Conservation (phyloP, 108 stramenopile species). For the Skeletonema tropicum region DNA sequence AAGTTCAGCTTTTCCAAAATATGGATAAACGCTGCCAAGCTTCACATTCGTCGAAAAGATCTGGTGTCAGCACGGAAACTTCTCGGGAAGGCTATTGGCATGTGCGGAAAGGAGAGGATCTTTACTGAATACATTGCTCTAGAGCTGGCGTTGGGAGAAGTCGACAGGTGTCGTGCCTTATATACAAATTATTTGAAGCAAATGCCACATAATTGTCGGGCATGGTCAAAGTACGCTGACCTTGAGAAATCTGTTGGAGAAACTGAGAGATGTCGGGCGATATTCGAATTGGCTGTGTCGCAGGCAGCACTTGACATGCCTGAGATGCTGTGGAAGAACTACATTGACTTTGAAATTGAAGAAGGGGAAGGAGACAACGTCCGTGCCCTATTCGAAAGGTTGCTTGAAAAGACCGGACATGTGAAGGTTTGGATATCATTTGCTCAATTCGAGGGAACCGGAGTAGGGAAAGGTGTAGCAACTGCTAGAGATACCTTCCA, state of each 20-base stretch:
- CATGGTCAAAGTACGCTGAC: conserved; percentile 93
- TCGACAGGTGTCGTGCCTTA: conserved; percentile 95
- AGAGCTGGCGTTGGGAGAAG: conserved; percentile 96
- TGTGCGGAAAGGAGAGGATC: conserved; percentile 93
- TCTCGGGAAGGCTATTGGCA: conserved; percentile 92
- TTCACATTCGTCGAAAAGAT: conserved; percentile 92
- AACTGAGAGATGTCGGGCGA: conserved; percentile 92
- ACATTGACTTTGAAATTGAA: conserved; percentile 98
- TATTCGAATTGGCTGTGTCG: conserved; percentile 92
- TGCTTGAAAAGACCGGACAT: conserved; percentile 93
- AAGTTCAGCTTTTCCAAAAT: conserved; percentile 96
- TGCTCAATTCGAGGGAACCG: conserved; percentile 81
- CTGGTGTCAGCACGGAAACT: conserved; percentile 91
- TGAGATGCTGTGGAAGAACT: conserved; percentile 96
- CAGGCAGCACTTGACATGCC: conserved; percentile 97
- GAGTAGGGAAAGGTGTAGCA: conserved; percentile 70
- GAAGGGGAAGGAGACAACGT: conserved; percentile 81
- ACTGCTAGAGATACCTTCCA: conserved; percentile 78
- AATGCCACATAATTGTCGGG: conserved; percentile 89
- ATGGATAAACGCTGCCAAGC: conserved; percentile 95
- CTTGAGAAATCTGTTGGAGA: conserved; percentile 96
- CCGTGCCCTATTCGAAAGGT: conserved; percentile 88
- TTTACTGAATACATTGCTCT: conserved; percentile 94
- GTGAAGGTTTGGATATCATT: conserved; percentile 93
- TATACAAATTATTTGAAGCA: conserved; percentile 95